These are phyloP conservation scores for Cairneyella variabilis DNA, from an alignment of 495 filamentous ascomycete species.

Conservation along the genomic window DNA sequence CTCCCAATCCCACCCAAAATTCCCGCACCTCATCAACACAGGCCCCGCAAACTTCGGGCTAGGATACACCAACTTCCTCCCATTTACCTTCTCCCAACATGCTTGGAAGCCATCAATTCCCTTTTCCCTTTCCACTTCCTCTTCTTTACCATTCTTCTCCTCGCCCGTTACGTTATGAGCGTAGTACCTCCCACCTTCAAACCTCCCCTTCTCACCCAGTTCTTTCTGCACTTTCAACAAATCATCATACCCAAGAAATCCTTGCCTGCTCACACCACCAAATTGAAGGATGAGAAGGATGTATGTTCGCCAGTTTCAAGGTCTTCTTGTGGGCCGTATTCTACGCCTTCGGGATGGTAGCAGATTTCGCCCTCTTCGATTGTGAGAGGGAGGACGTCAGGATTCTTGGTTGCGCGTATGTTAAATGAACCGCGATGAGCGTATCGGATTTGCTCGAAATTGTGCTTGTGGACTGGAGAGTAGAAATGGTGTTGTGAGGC, in stretches of 20 bases:
- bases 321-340: conserved; percentile 1
- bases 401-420: neutral
- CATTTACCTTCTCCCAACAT: neutral
- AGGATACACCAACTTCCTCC: neutral
- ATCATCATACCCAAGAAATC: neutral
- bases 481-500: neutral
- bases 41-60: neutral
- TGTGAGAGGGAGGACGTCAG: too few relatives aligned
- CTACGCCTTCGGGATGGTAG: conserved; percentile 4
- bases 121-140: neutral
- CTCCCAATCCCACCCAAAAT: conserved; percentile 5
- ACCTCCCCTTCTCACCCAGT: neutral
- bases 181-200: neutral
- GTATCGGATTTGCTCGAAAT: conserved; percentile 9
- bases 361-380: neutral
- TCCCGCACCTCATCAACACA: neutral
- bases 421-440: neutral
- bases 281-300: neutral
- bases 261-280: neutral
- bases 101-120: neutral
- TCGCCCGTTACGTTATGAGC: too few relatives aligned
- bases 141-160: too few relatives aligned
- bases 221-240: neutral
- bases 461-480: conserved; percentile 6
- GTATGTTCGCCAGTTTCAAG: neutral